A percentile compares a stretch with the other conserved stretches of the same genome.
Evolutionary conservation across 2,329 filamentous ascomycete genomes (phyloP).

Genomic region (Fusarium sterilihyphosum): DNA sequence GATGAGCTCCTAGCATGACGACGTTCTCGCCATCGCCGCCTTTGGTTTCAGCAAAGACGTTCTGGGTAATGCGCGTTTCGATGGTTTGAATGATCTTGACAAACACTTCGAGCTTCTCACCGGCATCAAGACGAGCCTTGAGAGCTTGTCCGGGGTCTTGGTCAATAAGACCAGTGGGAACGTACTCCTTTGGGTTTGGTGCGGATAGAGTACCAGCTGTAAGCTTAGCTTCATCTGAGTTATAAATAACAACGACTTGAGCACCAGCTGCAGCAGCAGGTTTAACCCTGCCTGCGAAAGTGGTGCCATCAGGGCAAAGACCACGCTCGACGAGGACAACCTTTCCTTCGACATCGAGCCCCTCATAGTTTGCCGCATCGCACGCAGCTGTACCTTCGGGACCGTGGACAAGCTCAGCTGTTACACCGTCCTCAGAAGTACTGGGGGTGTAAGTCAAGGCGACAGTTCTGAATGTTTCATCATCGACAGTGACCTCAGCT

Average conservation of each 20-base stretch:
- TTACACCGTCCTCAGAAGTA: constrained; percentile 45
- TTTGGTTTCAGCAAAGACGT: constrained; percentile 58
- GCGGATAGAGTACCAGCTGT: constrained; percentile 44
- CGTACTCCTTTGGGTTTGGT: constrained; percentile 42
- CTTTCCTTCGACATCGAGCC: constrained; percentile 43
- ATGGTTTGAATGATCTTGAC: constrained; percentile 49
- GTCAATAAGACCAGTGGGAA: constrained; percentile 45
- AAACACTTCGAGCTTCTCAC: constrained; percentile 48
- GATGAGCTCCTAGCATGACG: constrained; percentile 55
- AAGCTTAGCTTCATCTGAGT: constrained; percentile 43
- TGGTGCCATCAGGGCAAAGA: constrained; percentile 44
- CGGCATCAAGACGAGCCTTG: constrained; percentile 45
- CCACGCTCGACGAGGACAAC: constrained; percentile 48
- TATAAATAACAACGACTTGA: constrained; percentile 46
- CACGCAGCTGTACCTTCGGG: constrained; percentile 44
- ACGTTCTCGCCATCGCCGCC: constrained; percentile 55
- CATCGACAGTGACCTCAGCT: constrained; percentile 40
- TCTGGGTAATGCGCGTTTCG: constrained; percentile 54
- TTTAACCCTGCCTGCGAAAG: constrained; percentile 46
- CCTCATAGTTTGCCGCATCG: constrained; percentile 39
- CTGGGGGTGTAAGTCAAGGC: constrained; percentile 46
- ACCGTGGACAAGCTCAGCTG: constrained; percentile 38
- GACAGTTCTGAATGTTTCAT: constrained; percentile 40
- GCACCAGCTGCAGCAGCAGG: constrained; percentile 46
- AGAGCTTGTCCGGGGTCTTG: constrained; percentile 42